phyloP scores from a whole-genome alignment of 139 green algal genomes.

The Pleodorina starrii region DNA sequence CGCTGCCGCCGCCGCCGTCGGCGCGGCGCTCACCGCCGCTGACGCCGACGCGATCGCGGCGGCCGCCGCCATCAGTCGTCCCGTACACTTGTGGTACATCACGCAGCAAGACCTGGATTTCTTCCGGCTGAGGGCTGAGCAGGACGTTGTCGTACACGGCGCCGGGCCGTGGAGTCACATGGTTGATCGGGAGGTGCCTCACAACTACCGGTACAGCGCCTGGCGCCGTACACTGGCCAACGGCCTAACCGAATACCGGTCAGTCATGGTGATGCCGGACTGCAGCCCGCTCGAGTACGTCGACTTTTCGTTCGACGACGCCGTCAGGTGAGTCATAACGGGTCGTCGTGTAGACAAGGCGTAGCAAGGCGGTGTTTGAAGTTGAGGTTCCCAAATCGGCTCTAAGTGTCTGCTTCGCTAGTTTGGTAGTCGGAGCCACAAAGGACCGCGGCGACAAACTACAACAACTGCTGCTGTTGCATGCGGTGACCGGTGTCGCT shows the following conservation, averaged over 20 bases:
- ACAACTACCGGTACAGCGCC: constrained; percentile 61
- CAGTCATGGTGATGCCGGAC: constrained; percentile 69
- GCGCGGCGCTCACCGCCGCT: background rate
- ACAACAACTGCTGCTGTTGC: no score
- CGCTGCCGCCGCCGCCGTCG: no score
- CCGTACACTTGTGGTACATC: constrained; percentile 61
- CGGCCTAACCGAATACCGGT: constrained; percentile 81
- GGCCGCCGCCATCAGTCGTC: background rate
- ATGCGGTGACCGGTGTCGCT: no score
- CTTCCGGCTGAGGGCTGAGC: constrained; percentile 56
- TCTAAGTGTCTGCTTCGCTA: no score
- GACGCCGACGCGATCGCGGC: background rate
- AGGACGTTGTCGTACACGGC: constrained; percentile 11
- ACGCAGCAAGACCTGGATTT: constrained; percentile 63
- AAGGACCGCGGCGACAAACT: no score
- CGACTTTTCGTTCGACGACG: constrained; percentile 86
- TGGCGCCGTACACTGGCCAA: constrained; percentile 63
- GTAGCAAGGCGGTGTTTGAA: no score
- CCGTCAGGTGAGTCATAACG: constrained; percentile 46
- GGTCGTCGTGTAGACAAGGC: no score
- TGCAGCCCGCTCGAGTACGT: constrained; percentile 80
- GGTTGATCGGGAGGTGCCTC: constrained; percentile 56
- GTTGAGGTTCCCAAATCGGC: no score
- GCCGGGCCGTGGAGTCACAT: constrained; percentile 64
- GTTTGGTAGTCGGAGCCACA: no score